A percentile compares a stretch with the other conserved stretches of the same genome.
Evolutionary conservation across 148 eudicot genomes (phyloP).

Genomic region (Rhododendron mucronatum): DNA sequence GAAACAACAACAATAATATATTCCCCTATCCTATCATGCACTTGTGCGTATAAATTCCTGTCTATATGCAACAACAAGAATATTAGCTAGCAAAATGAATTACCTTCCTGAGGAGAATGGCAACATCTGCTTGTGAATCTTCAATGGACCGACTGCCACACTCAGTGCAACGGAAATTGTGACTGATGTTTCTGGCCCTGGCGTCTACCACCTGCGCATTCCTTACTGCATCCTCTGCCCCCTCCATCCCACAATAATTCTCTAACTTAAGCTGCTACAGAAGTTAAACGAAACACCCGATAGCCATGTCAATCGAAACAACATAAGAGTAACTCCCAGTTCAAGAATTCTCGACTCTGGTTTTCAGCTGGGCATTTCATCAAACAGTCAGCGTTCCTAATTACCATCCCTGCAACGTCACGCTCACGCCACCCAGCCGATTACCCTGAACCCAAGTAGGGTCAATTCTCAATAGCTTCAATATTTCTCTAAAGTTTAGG

Average conservation of each 20-base stretch:
- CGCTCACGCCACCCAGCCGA: too few species aligned
- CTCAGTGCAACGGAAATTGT: constrained; percentile 87
- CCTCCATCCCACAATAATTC: constrained; percentile 30
- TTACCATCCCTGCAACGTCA: too few species aligned
- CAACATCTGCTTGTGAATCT: constrained; percentile 95
- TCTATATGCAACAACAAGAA: neutral
- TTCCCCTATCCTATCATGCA: neutral
- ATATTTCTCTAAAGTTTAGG: neutral
- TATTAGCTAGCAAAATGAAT: neutral
- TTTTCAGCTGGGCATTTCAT: neutral
- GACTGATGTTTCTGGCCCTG: constrained; percentile 85
- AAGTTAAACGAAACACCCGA: neutral
- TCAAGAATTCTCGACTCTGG: neutral
- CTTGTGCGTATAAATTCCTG: neutral
- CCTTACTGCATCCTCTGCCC: constrained; percentile 49
- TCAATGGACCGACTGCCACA: constrained; percentile 99
- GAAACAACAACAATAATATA: neutral
- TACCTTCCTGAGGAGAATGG: constrained; percentile 89
- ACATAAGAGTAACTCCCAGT: neutral
- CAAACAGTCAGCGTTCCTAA: neutral
- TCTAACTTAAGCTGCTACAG: neutral
- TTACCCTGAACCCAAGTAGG: neutral
- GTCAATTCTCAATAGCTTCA: neutral
- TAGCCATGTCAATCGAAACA: neutral
- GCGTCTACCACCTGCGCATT: constrained; percentile 66